These are phyloP conservation scores for Apiospora arundinis DNA, from an alignment of 2,329 filamentous ascomycete genomes.

Conservation along the genomic window DNA sequence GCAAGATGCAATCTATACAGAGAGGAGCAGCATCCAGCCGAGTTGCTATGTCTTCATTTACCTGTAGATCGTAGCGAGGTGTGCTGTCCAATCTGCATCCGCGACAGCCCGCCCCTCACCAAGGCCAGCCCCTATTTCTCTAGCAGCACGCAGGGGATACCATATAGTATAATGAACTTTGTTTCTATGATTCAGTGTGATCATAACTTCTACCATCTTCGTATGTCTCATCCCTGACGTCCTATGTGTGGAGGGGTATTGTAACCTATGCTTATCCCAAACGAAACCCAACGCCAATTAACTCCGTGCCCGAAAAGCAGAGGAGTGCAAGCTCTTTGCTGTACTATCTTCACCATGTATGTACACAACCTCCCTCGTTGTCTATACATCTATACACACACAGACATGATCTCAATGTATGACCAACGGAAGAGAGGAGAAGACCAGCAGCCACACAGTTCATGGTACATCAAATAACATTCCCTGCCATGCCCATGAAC, in stretches of 20 bases:
- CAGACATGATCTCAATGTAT: neutral
- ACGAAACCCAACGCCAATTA: conserved; percentile 12
- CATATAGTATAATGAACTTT: neutral
- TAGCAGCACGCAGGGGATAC: neutral
- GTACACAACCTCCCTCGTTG: neutral
- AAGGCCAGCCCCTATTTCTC: neutral
- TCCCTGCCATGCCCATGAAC: conserved; percentile 93
- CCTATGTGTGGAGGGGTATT: conserved; percentile 13
- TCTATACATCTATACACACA: neutral
- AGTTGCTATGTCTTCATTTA: too few species aligned
- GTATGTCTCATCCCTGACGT: conserved; percentile 4
- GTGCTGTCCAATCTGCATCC: neutral
- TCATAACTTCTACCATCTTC: conserved; percentile 6
- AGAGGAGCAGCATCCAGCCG: too few species aligned
- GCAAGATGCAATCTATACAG: too few species aligned
- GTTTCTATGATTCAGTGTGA: neutral
- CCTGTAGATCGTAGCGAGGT: too few species aligned
- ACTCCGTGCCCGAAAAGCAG: conserved; percentile 15
- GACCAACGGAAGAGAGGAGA: neutral
- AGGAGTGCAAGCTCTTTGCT: neutral
- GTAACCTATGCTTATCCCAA: conserved; percentile 13
- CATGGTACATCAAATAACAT: conserved; percentile 55
- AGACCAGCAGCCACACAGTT: neutral
- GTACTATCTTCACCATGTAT: neutral
- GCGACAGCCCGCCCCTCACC: too few species aligned